These are phyloP conservation scores for Bipolaris gigantea DNA, from an alignment of 2,329 filamentous ascomycete genomes.

Conservation along the genomic window DNA sequence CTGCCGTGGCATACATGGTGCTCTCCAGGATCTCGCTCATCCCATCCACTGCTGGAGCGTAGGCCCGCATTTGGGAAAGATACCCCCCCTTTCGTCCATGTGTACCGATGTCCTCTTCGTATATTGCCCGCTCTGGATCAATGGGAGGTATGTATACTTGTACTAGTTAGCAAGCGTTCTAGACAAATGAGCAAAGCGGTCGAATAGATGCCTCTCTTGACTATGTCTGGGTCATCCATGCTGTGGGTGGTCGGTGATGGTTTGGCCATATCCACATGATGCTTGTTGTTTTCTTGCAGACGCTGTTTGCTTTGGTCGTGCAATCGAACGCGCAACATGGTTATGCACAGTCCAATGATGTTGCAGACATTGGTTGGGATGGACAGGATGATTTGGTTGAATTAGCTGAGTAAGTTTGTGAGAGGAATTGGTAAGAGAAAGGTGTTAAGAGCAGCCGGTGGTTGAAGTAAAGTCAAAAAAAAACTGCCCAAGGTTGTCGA, in stretches of 20 bases:
- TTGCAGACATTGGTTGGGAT: too few species aligned
- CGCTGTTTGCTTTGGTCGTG: background rate
- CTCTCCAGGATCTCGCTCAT: background rate
- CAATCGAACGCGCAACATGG: conserved; percentile 2
- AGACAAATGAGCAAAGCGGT: background rate
- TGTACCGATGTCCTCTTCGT: background rate
- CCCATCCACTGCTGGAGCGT: background rate
- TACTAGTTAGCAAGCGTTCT: background rate
- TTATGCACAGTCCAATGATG: conserved; percentile 1
- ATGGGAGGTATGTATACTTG: background rate
- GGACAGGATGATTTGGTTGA: too few species aligned
- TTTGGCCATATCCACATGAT: background rate
- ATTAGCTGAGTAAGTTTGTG: background rate
- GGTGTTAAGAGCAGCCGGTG: too few species aligned
- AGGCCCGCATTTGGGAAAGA: background rate
- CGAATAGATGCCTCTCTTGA: background rate
- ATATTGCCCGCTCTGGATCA: background rate
- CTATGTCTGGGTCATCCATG: background rate
- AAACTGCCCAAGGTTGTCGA: background rate
- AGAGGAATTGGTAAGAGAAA: too few species aligned
- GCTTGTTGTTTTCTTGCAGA: background rate
- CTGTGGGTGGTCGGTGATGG: background rate
- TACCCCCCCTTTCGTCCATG: background rate
- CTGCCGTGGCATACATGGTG: background rate
- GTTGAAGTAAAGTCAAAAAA: too few species aligned